Conservation (phyloP, 495 filamentous ascomycete species). For the Clavariopsis aquatica region DNA sequence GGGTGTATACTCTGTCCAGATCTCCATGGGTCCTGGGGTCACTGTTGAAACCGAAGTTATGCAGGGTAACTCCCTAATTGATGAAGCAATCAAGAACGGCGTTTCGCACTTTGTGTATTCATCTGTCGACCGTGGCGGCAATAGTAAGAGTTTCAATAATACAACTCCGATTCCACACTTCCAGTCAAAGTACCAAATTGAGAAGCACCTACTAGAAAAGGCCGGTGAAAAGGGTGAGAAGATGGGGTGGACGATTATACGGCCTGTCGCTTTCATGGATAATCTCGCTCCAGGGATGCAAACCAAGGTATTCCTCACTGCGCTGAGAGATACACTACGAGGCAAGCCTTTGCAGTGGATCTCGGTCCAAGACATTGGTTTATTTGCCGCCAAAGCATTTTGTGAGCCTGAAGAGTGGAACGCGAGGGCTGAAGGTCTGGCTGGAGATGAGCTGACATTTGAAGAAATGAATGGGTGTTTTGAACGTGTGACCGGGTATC, state of each 20-base stretch:
- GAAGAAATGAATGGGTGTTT: conserved; percentile 54
- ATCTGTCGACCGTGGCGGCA: conserved; percentile 68
- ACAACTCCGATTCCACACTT: conserved; percentile 66
- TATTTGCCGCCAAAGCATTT: conserved; percentile 64
- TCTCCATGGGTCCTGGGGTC: conserved; percentile 51
- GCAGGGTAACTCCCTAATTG: conserved; percentile 65
- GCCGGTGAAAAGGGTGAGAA: conserved; percentile 40
- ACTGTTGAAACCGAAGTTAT: conserved; percentile 53
- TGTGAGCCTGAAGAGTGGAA: conserved; percentile 51
- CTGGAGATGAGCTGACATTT: conserved; percentile 61
- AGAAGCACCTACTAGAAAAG: conserved; percentile 58
- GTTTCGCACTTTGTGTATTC: conserved; percentile 67
- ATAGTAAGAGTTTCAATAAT: conserved; percentile 53
- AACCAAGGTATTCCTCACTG: conserved; percentile 61
- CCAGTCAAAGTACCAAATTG: conserved; percentile 63
- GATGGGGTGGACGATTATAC: conserved; percentile 51
- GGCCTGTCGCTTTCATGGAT: conserved; percentile 70
- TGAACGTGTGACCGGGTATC: conserved; percentile 50
- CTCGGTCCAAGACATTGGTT: conserved; percentile 61
- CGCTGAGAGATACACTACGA: conserved; percentile 50
- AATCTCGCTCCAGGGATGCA: conserved; percentile 59
- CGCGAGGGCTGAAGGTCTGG: conserved; percentile 54
- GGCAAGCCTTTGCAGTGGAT: conserved; percentile 61
- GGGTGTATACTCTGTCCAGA: conserved; percentile 39
- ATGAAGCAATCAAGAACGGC: conserved; percentile 56